phyloP scores from a whole-genome alignment of 2,329 filamentous ascomycete genomes.

The Diaporthe ampelina region DNA sequence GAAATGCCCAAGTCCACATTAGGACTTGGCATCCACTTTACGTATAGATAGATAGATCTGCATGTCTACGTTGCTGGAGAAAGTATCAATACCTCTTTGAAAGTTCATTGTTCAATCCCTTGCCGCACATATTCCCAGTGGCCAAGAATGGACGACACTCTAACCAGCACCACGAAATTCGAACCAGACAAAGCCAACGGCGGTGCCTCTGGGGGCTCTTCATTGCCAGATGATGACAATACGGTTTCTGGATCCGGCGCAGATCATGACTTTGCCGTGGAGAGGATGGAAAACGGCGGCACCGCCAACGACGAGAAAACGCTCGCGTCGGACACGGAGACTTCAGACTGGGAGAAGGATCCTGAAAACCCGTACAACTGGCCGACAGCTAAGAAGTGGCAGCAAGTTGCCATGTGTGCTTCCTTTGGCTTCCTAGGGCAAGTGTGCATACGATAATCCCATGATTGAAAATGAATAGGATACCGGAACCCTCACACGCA shows the following conservation, averaged over 20 bases:
- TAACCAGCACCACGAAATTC: neutral
- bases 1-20: neutral
- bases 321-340: neutral
- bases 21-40: neutral
- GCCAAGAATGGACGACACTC: neutral
- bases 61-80: neutral
- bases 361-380: conserved; percentile 67
- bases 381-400: conserved; percentile 56
- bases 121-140: neutral
- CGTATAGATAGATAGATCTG: neutral
- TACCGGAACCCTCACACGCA: neutral
- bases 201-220: neutral
- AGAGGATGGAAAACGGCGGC: neutral
- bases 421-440: conserved; percentile 59
- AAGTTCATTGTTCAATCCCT: neutral
- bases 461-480: too few relatives aligned
- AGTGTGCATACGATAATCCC: conserved; percentile 36
- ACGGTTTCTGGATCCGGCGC: conserved; percentile 1
- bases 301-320: neutral
- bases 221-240: neutral
- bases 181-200: neutral
- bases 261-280: neutral
- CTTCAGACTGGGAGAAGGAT: conserved; percentile 54
- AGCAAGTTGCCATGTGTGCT: conserved; percentile 55
- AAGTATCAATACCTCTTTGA: neutral